phyloP scores from a whole-genome alignment of 2,329 filamentous ascomycete genomes.

The Hyphodiscus sp. region DNA sequence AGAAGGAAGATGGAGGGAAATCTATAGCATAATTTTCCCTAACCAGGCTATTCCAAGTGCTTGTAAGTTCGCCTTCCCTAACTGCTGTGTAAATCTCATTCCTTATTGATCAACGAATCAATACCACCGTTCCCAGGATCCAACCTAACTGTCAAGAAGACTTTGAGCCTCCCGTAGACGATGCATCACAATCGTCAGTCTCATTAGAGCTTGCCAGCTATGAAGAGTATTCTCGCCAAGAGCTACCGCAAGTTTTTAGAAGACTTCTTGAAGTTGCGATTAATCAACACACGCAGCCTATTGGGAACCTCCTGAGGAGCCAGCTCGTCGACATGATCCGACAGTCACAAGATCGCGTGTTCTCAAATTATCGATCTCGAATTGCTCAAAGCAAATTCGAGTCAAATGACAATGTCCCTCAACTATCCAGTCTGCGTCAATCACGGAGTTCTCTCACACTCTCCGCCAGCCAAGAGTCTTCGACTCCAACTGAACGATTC shows the following conservation, averaged over 20 bases:
- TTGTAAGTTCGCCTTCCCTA: neutral
- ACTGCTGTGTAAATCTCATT: too few relatives aligned
- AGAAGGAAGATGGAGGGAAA: conserved; percentile 11
- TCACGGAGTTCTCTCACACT: too few relatives aligned
- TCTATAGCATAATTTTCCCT: conserved; percentile 12
- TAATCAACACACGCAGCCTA: neutral
- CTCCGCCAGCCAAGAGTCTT: too few relatives aligned
- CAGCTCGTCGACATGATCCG: conserved; percentile 1
- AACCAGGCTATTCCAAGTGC: neutral
- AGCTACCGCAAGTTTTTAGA: neutral
- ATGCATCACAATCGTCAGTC: neutral
- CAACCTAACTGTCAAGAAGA: too few relatives aligned
- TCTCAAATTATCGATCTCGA: neutral
- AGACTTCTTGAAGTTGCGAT: neutral
- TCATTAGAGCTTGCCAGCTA: neutral
- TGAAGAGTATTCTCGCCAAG: neutral
- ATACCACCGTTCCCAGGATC: too few relatives aligned
- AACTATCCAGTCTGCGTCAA: too few relatives aligned
- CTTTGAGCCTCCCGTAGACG: neutral
- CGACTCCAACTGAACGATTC: too few relatives aligned
- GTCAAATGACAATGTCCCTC: too few relatives aligned
- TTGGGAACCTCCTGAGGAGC: neutral
- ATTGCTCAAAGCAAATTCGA: too few relatives aligned
- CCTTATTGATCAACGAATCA: too few relatives aligned
- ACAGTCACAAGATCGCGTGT: conserved; percentile 1